phyloP scores from a whole-genome alignment of 1,284 basidiomycete species.

The Cryptococcus sp. region DNA sequence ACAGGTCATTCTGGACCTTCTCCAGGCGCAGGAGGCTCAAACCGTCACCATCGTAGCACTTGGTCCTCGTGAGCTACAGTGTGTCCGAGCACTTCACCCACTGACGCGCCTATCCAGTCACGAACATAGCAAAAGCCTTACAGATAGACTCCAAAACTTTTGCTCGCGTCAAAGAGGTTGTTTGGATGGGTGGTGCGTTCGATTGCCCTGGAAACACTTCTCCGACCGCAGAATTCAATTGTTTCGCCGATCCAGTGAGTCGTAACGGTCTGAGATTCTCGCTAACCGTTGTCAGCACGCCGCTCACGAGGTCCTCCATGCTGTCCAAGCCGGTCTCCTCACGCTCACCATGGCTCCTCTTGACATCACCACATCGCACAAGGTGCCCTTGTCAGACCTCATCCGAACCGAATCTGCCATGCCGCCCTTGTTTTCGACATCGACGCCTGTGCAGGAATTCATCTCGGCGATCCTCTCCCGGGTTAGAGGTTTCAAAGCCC shows the following conservation, averaged over 20 bases:
- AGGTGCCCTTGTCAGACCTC: constrained; percentile 68
- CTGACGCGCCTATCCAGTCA: constrained; percentile 57
- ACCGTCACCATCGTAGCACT: constrained; percentile 81
- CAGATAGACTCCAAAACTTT: constrained; percentile 62
- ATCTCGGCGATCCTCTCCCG: constrained; percentile 75
- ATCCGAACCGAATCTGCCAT: constrained; percentile 59
- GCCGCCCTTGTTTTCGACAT: constrained; percentile 48
- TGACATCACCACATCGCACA: constrained; percentile 77
- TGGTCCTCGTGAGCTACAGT: constrained; percentile 64
- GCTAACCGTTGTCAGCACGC: constrained; percentile 58
- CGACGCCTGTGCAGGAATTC: constrained; percentile 63
- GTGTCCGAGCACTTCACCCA: not conserved
- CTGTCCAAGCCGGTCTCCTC: constrained; percentile 36
- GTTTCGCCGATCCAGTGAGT: constrained; percentile 76
- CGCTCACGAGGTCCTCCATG: constrained; percentile 60
- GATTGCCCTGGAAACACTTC: constrained; percentile 90
- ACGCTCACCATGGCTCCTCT: constrained; percentile 72
- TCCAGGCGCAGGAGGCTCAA: constrained; percentile 63
- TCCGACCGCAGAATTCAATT: constrained; percentile 87
- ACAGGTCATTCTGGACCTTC: constrained; percentile 69
- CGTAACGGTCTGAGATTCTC: no score
- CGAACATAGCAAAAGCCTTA: constrained; percentile 77
- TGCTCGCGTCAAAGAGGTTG: constrained; percentile 65
- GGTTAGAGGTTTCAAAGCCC: constrained; percentile 65
- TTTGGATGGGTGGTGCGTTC: constrained; percentile 95